These are phyloP conservation scores for Penicillium lagena DNA, from an alignment of 495 filamentous ascomycete species.

Conservation along the genomic window DNA sequence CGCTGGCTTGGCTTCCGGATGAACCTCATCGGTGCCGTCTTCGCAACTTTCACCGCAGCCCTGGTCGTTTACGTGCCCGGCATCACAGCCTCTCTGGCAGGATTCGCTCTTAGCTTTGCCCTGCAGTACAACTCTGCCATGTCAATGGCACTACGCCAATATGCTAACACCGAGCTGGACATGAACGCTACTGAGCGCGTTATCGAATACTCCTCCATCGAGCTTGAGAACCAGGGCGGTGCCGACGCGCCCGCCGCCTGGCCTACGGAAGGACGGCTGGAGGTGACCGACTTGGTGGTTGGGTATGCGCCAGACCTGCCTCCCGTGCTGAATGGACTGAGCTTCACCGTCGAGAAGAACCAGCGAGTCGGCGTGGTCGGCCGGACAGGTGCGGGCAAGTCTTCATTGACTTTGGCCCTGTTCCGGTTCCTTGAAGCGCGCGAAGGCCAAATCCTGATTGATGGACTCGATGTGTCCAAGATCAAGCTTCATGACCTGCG, in stretches of 20 bases:
- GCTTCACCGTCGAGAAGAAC: conserved; percentile 62
- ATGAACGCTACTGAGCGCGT: conserved; percentile 85
- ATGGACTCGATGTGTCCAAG: conserved; percentile 69
- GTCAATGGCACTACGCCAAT: conserved; percentile 38
- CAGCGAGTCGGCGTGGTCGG: conserved; percentile 80
- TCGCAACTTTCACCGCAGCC: conserved; percentile 56
- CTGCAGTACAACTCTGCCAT: conserved; percentile 47
- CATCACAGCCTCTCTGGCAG: conserved; percentile 71
- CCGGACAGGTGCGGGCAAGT: conserved; percentile 83
- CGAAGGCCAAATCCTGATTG: conserved; percentile 64
- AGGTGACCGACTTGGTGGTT: conserved; percentile 67
- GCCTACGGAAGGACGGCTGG: conserved; percentile 70
- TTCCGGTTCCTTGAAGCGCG: conserved; percentile 79
- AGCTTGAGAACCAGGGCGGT: conserved; percentile 56
- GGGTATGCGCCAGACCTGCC: conserved; percentile 72
- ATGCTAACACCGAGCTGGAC: conserved; percentile 58
- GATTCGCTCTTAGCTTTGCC: conserved; percentile 65
- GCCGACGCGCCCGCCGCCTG: conserved; percentile 66
- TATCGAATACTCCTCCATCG: conserved; percentile 69
- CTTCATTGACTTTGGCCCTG: conserved; percentile 71
- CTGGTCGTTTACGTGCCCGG: conserved; percentile 55
- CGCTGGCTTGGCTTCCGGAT: conserved; percentile 72
- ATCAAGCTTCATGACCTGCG: conserved; percentile 69
- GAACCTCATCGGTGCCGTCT: conserved; percentile 62
- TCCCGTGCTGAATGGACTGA: conserved; percentile 67